These are phyloP conservation scores for Lotmaria passim DNA, from an alignment of 208 protist genomes.

Conservation along the genomic window DNA sequence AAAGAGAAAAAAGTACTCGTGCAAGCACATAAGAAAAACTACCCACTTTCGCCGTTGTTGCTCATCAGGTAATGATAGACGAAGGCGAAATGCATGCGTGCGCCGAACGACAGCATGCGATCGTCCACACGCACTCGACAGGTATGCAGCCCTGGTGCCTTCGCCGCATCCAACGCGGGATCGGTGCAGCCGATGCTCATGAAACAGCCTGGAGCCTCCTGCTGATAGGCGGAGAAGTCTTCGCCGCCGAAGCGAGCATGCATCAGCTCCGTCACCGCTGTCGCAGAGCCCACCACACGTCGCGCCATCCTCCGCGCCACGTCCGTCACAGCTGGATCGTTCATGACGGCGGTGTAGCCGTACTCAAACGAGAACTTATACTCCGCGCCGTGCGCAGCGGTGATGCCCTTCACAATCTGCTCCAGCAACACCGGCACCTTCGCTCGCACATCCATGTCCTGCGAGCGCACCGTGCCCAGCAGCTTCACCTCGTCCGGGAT, in stretches of 20 bases:
- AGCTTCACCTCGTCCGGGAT: constrained; percentile 63
- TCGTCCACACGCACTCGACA: constrained; percentile 48
- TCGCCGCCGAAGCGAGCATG: constrained; percentile 40
- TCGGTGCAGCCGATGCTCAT: constrained; percentile 29
- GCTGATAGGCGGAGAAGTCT: constrained; percentile 56
- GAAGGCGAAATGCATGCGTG: constrained; percentile 44
- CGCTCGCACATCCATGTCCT: constrained; percentile 40
- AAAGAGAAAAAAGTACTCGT: background rate
- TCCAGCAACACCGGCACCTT: constrained; percentile 42
- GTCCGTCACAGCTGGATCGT: constrained; percentile 46
- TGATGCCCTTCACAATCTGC: constrained; percentile 47
- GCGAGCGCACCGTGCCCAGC: constrained; percentile 56
- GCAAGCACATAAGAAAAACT: background rate
- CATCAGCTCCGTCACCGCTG: constrained; percentile 22
- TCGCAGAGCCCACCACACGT: constrained; percentile 24
- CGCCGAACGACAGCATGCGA: constrained; percentile 36
- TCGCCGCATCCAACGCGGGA: constrained; percentile 23
- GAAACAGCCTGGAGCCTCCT: constrained; percentile 37
- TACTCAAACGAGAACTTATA: constrained; percentile 37
- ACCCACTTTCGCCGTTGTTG: too few species aligned
- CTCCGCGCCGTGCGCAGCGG: constrained; percentile 47
- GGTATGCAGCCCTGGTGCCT: constrained; percentile 29
- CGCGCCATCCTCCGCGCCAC: constrained; percentile 36
- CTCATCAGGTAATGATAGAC: constrained; percentile 29
- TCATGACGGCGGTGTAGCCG: constrained; percentile 60